Conservation (phyloP, 2,329 filamentous ascomycete genomes). For the Penicillium digitatum region DNA sequence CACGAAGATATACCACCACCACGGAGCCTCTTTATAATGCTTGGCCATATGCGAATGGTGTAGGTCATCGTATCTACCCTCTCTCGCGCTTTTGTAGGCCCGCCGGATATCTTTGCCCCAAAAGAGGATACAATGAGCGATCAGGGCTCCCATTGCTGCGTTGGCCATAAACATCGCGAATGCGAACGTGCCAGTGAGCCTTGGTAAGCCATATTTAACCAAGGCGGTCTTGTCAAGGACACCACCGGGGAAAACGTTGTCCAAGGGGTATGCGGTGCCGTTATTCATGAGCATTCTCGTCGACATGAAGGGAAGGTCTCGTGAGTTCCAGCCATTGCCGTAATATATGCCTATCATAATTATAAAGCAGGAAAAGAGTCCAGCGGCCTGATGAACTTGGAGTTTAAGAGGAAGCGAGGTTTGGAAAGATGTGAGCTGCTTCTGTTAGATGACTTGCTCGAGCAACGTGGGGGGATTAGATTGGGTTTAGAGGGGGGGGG, state of each 20-base stretch:
- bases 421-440: slow-evolving; percentile 52
- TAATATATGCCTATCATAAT: slow-evolving; percentile 54
- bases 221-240: slow-evolving; percentile 35
- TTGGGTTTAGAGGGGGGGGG: no score
- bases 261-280: slow-evolving; percentile 43
- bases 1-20: slow-evolving; percentile 34
- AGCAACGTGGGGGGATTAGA: no score
- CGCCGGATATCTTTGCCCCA: slow-evolving; percentile 52
- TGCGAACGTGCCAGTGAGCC: slow-evolving; percentile 50
- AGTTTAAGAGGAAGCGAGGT: slow-evolving; percentile 53
- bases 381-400: slow-evolving; percentile 47
- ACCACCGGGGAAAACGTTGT: slow-evolving; percentile 39
- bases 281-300: slow-evolving; percentile 43
- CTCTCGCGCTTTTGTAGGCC: slow-evolving; percentile 48
- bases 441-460: not conserved
- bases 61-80: slow-evolving; percentile 46
- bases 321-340: slow-evolving; percentile 48
- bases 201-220: slow-evolving; percentile 46
- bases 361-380: slow-evolving; percentile 49
- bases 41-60: slow-evolving; percentile 54
- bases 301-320: slow-evolving; percentile 54
- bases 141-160: slow-evolving; percentile 55
- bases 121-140: slow-evolving; percentile 53
- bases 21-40: slow-evolving; percentile 50
- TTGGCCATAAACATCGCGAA: slow-evolving; percentile 56